Base-by-base conservation (phyloP, 768 basidiomycete species). In the Pulveroboletus sp. region DNA sequence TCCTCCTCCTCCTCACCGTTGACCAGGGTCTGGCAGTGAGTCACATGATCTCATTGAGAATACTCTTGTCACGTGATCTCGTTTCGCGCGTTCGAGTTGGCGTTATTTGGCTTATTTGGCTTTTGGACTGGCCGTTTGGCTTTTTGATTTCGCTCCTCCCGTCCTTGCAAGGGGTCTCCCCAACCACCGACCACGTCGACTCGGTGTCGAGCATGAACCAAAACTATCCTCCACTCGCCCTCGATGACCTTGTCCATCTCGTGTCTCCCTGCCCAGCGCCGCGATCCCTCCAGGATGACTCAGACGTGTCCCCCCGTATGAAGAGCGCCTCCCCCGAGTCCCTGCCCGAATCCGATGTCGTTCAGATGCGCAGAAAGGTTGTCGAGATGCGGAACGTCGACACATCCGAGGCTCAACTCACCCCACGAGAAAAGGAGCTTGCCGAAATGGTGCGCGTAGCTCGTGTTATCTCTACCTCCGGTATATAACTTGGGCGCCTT, bases 241-340 rank as follows among this genome's bases (percentile, higher is more conserved):
- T 84, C 40, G 78, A 77, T 32, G 82, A 83, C 54, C 76, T 81
- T 37, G 73, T 82, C 49, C 76, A 79, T 51, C 59, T 72, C 30
- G 73, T 77, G 64, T 78, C 81, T 10, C 76, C 80, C 4, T 75
- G 77, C 1, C 81, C 79, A 21, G 63, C 66, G 0, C 72, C 73
- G 39, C 59, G 54, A 18, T 8, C 37, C 2, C 15, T 26, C 43
- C 27, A 53, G 47, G 46, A 64, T 59, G 51, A 67, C 61, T 28
- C 57, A 43, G 56, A 50, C 37, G 36, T 59, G 15, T 54, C 57
- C 31, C 47, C 42, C 13, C 67, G 27, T 50, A 43, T 49, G 52
- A 39, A 63, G 40, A 65, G 55, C 45, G 2, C 50, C 8, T 65
- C 71, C 33, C 73, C 69, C 33, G 71, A 71, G 52, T 68, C 67